These are phyloP conservation scores for Entomortierella lignicola DNA, from an alignment of 192 early-diverging fungal genomes.

Conservation along the genomic window DNA sequence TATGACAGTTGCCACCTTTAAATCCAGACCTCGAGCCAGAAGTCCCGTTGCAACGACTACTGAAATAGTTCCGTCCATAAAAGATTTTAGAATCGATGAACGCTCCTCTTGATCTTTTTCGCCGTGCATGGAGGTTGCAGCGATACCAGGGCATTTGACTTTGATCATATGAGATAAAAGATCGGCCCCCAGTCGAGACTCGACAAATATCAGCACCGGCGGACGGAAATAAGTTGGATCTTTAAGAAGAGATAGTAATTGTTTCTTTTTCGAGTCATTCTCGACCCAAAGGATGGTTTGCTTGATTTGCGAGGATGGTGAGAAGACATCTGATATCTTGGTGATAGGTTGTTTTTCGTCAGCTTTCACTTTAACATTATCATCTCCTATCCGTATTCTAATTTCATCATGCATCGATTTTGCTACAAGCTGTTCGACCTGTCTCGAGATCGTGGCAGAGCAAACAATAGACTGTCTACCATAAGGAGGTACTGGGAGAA, in stretches of 20 bases:
- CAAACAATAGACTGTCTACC: constrained; percentile 58
- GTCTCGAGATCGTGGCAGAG: constrained; percentile 64
- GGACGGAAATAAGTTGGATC: constrained; percentile 64
- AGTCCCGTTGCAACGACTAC: constrained; percentile 66
- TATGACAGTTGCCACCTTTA: constrained; percentile 63
- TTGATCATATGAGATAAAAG: constrained; percentile 58
- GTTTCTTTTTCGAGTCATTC: constrained; percentile 64
- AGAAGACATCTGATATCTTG: constrained; percentile 18
- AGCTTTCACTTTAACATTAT: not conserved
- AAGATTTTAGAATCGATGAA: constrained; percentile 31
- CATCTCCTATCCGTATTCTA: constrained; percentile 42
- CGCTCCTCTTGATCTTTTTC: constrained; percentile 64
- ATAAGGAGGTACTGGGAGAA: constrained; percentile 34
- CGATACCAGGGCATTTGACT: constrained; percentile 47
- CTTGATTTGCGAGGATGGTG: constrained; percentile 53
- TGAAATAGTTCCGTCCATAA: constrained; percentile 41
- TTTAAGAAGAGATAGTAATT: constrained; percentile 62
- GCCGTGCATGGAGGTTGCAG: constrained; percentile 61
- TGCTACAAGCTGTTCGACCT: constrained; percentile 28
- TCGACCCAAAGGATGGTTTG: constrained; percentile 71
- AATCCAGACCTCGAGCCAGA: constrained; percentile 63
- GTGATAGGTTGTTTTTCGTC: not conserved
- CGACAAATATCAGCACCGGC: constrained; percentile 67
- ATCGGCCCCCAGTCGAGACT: constrained; percentile 63
- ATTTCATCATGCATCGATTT: constrained; percentile 45